Evolutionary conservation across 179 eudicot species (phyloP), one percentile per base, ranked within the genome.

Genomic region (Kewa caespitosa): DNA sequence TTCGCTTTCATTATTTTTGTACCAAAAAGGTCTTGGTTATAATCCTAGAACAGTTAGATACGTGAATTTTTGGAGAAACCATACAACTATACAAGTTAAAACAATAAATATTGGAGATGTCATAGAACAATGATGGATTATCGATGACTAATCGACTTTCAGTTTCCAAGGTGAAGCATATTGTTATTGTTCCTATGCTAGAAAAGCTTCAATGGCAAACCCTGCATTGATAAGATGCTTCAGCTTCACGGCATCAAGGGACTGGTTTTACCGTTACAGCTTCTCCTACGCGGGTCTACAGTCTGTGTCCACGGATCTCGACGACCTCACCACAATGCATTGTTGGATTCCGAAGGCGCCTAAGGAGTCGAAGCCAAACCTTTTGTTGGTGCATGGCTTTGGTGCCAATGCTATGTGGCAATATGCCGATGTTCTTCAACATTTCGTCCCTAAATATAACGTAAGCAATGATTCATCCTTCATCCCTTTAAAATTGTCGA

Each of bases 391-490:
- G 22, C 98, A 94, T 77, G 97, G 98, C 2, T 94, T 92, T 69
- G 98, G 98, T 0, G 97, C 98, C 79, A 92, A 92, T 61, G 94
- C 97, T 33, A 94, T 88, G 94, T 94, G 98, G 98, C 98, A 94
- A 77, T 94, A 85, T 75, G 73, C 86, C 18, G 88, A 90, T 32
- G 76, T 80, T 46, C 84, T 94, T 68, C 84, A 76, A 38, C 96
- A 88, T 70, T 79, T 94, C 78, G 81, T 81, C 48, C 87, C 93
- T 6, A 83, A 73, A 33, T 94, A 81, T 83, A 94, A 94, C 72
- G 88, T 94, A 67, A 67, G 74, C 12, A 34, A 31, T 1, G 7
- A n/a, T n/a, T n/a, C n/a, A n/a, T n/a, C n/a, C n/a, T n/a, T n/a
- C n/a, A n/a, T n/a, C n/a, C n/a, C n/a, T n/a, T n/a, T n/a, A n/a